Base-by-base conservation (phyloP, 2,329 filamentous ascomycete genomes). In the Xylaria sp. region DNA sequence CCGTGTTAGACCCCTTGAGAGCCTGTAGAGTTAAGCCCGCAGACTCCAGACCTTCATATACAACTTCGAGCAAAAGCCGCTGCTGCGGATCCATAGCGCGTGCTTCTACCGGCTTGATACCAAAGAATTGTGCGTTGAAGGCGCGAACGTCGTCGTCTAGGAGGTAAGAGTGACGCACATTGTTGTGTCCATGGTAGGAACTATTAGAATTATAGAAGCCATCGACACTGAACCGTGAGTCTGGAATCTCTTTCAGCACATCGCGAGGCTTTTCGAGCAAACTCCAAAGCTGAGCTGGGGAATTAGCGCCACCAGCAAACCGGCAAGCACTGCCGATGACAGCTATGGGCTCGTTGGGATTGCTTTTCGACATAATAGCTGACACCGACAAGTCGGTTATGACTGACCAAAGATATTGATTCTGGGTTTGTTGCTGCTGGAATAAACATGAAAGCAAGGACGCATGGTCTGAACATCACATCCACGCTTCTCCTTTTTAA, bases 141-240 rank as follows among this genome's bases (percentile, higher is more conserved):
- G 2, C 8, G 1, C 34, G 37, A 7, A 18, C 5, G n/a, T 60
- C 39, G n/a, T 68, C 60, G 10, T 60, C 23, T 7, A 68, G 13
- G 10, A 64, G 3, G 28, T 68, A 68, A 1, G 66, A 3, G 12
- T 64, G 34, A 13, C 18, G 23, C 15, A 64, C 55, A 23, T 68
- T 68, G n/a, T 44, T 59, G 25, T 32, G 58, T 54, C 73, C 81
- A 75, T 81, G 74, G 62, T 80, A 76, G 57, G 74, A 74, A 0
- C 76, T 76, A 57, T 80, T 78, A 1, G 78, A 78, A 60, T 82
- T 78, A 60, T 80, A 76, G 72, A 79, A 81, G 10, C 76, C 77
- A 4, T 72, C 15, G 28, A 7, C 73, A 66, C 72, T 79, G 73
- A 81, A 82, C n/a, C 51, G 51, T 5, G 18, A 13, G 2, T 28